Evolutionary conservation across 2,329 filamentous ascomycete genomes (phyloP), one percentile per base, ranked within the genome.

Genomic region (Exophiala xenobiotica): DNA sequence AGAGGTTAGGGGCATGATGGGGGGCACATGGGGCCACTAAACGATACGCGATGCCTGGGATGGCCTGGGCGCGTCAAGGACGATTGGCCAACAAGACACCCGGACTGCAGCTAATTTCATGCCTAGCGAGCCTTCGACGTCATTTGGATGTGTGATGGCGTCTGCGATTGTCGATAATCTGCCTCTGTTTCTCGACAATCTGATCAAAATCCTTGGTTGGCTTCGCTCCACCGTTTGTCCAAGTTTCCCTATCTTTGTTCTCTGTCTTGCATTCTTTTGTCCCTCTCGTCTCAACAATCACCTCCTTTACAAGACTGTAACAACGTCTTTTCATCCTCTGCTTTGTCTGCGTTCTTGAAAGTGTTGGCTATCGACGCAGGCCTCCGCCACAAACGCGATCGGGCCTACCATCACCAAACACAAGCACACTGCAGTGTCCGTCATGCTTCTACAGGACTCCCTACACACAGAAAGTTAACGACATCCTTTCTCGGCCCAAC

Each of bases 371-470:
- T 12, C 18, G 31, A 14, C 31, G 31, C 31, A 35, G 4, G n/a
- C 31, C 18, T 12, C n/a, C 18, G 18, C n/a, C 31, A 12, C 31
- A n/a, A n/a, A n/a, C n/a, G n/a, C n/a, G n/a, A n/a, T n/a, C n/a
- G n/a, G n/a, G n/a, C n/a, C n/a, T 31, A 31, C n/a, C n/a, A n/a
- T 29, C 29, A 41, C 37, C 19, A 27, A 18, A 38, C n/a, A n/a
- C n/a, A n/a, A n/a, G n/a, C n/a, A n/a, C n/a, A n/a, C n/a, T n/a
- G n/a, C n/a, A 27, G 31, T 4, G 3, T 37, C 44, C 45, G 44
- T 40, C 45, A 56, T 56, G 51, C 42, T 38, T 40, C 23, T 47
- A 46, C 47, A 18, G 33, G 23, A 29, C 40, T 49, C 26, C 6
- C 29, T 33, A 7, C 27, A n/a, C 6, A 35, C 46, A 40, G 27